These are phyloP conservation scores for Boletus patriciae DNA, from an alignment of 768 basidiomycete genomes.

Conservation along the genomic window DNA sequence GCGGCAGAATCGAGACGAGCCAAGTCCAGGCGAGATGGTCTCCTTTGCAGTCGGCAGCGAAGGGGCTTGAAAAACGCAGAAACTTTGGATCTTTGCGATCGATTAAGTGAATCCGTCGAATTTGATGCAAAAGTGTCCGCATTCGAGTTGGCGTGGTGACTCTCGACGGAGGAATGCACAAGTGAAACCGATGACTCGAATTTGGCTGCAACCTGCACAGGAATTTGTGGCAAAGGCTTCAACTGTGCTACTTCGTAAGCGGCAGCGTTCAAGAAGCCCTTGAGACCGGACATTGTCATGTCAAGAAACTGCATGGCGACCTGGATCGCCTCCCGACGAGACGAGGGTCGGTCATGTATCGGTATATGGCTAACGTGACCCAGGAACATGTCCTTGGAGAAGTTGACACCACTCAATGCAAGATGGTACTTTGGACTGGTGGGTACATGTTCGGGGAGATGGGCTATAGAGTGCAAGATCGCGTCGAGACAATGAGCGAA, in stretches of 20 bases:
- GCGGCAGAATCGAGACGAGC: constrained; percentile 3
- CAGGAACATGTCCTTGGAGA: constrained; percentile 25
- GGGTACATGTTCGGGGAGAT: constrained; percentile 24
- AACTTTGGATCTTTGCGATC: constrained; percentile 11
- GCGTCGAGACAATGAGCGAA: constrained; percentile 25
- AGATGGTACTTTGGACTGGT: constrained; percentile 22
- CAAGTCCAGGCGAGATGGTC: constrained; percentile 4
- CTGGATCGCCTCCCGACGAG: constrained; percentile 13
- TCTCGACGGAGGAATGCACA: constrained; percentile 8
- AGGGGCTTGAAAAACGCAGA: constrained; percentile 20
- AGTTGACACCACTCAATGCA: constrained; percentile 21
- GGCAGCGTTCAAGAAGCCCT: constrained; percentile 31
- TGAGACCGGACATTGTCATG: constrained; percentile 33
- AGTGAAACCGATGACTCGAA: background rate
- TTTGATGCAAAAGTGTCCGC: background rate
- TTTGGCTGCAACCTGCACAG: constrained; percentile 9
- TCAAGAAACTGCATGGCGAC: constrained; percentile 31
- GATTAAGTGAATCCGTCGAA: constrained; percentile 3
- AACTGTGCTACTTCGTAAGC: constrained; percentile 30
- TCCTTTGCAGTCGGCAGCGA: constrained; percentile 7
- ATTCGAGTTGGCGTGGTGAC: background rate
- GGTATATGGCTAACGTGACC: constrained; percentile 19
- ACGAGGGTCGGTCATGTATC: background rate
- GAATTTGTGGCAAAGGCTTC: constrained; percentile 28
- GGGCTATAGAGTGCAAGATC: constrained; percentile 29